These are phyloP conservation scores for Selaginella moellendorffii DNA, from an alignment of 75 land plant species.

Conservation along the genomic window DNA sequence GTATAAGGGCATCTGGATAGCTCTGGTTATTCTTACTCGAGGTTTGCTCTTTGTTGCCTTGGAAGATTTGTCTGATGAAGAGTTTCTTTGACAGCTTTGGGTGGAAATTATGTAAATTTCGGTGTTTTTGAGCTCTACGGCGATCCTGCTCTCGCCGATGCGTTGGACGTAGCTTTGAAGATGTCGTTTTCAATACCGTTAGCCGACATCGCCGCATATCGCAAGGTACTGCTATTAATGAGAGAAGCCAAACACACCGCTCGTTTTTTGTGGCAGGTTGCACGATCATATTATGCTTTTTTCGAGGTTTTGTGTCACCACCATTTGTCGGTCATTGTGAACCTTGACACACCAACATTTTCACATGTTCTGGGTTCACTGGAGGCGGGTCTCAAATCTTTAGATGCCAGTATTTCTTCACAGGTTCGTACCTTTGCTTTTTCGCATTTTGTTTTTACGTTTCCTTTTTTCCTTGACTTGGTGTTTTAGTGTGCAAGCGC, in stretches of 20 bases:
- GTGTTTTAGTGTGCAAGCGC: constrained; percentile 70
- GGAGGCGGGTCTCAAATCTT: constrained; percentile 68
- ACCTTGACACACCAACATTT: constrained; percentile 62
- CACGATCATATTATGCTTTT: constrained; percentile 72
- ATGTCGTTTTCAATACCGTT: constrained; percentile 79
- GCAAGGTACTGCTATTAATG: constrained; percentile 56
- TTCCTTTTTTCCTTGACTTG: not conserved
- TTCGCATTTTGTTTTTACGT: not conserved
- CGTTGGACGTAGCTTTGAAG: constrained; percentile 74
- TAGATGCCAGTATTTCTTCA: constrained; percentile 66
- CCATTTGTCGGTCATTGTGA: constrained; percentile 55
- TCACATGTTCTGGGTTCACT: constrained; percentile 78
- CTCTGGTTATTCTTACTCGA: constrained; percentile 55
- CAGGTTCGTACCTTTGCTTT: constrained; percentile 31
- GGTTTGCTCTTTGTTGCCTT: constrained; percentile 22
- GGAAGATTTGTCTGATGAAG: not conserved
- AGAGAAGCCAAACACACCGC: too few relatives aligned
- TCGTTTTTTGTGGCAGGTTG: constrained; percentile 36
- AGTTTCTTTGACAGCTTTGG: constrained; percentile 39
- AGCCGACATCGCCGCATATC: constrained; percentile 62
- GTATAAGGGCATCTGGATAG: constrained; percentile 95
- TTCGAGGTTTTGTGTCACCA: constrained; percentile 71
- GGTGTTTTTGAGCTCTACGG: constrained; percentile 97
- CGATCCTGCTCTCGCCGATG: constrained; percentile 88
- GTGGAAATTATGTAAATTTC: constrained; percentile 94